Evolutionary conservation across 106 monocot genomes (phyloP), one percentile per base, ranked within the genome.

Genomic region (Dendrobium chrysotoxum): DNA sequence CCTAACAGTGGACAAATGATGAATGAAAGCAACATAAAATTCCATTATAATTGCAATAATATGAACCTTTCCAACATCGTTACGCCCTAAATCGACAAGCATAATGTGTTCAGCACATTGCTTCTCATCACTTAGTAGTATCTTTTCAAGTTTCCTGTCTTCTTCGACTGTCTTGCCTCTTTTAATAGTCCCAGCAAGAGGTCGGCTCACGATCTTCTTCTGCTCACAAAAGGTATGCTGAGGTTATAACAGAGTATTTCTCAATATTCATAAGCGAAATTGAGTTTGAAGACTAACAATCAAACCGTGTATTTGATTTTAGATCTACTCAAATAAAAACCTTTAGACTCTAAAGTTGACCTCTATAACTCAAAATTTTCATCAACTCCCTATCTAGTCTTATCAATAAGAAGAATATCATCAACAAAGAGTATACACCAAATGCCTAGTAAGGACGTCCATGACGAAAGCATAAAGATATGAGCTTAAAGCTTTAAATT

Each of bases 81-180:
- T 92, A 2, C 91, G 85, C 13, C 89, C 91, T 80, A 92, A 80
- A 87, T 92, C 91, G 28, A 89, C 91, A 0, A 92, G 78, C 91
- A 92, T 92, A 72, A 92, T 89, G 77, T 92, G 91, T 82, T 92
- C 91, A 2, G 91, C 91, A 80, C 91, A 84, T 77, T 92, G 91
- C 78, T 92, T 92, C 81, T 87, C 87, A 76, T 92, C 91, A 74
- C 55, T 84, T 64, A 92, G 45, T 55, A 92, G 83, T 73, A 83
- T 54, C 28, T 84, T 23, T 76, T 92, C 82, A n/a, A 87, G 81
- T 50, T 83, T 42, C 28, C 66, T 8, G 80, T 92, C 91, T 70
- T 92, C 89, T 28, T 81, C 78, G 38, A 79, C 58, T 26, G 87
- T 89, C 73, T 61, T 80, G 72, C 91, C 91, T 80, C 91, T 87